Percentiles rank a stretch among this genome's conserved stretches.
Conservation (phyloP, 352 stramenopile species). For the Globisporangium polare region DNA sequence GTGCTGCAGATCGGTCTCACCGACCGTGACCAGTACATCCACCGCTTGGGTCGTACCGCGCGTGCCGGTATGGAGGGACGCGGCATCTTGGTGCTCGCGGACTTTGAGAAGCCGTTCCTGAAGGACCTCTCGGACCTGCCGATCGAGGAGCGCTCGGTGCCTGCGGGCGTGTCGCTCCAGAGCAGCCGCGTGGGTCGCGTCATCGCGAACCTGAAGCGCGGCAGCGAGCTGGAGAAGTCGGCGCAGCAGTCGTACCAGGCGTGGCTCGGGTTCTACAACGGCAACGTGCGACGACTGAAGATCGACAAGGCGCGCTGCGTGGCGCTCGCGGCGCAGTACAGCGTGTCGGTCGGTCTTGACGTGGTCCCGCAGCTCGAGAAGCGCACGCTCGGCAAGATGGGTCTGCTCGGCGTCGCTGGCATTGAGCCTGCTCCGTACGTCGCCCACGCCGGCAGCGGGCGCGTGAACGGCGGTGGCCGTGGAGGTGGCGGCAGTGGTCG, state of each 20-base stretch:
- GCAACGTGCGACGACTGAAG: slow-evolving; percentile 32
- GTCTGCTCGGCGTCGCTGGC: slow-evolving; percentile 74
- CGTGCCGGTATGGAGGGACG: slow-evolving; percentile 85
- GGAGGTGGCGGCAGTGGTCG: slow-evolving; percentile 7
- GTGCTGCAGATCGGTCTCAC: slow-evolving; percentile 84
- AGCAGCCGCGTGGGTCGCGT: slow-evolving; percentile 19
- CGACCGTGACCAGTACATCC: slow-evolving; percentile 93
- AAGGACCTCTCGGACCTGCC: slow-evolving; percentile 70
- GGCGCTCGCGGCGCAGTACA: slow-evolving; percentile 63
- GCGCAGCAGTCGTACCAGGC: slow-evolving; percentile 91
- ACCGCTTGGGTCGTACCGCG: slow-evolving; percentile 94
- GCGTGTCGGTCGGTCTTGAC: slow-evolving; percentile 44
- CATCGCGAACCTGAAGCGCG: slow-evolving; percentile 34
- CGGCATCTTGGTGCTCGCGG: slow-evolving; percentile 75
- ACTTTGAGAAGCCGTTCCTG: slow-evolving; percentile 81
- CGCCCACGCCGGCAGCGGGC: slow-evolving; percentile 21
- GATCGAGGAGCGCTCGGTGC: slow-evolving; percentile 20
- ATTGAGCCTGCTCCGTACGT: slow-evolving; percentile 48
- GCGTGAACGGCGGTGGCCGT: slow-evolving; percentile 13
- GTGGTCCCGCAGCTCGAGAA: slow-evolving; percentile 85
- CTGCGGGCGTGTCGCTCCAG: slow-evolving; percentile 1
- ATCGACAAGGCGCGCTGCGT: slow-evolving; percentile 59
- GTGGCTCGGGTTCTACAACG: slow-evolving; percentile 92
- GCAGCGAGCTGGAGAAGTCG: slow-evolving; percentile 68
- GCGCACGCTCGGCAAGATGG: slow-evolving; percentile 79